Base-by-base conservation (phyloP, 2,329 filamentous ascomycete species). In the Exophiala sp. region DNA sequence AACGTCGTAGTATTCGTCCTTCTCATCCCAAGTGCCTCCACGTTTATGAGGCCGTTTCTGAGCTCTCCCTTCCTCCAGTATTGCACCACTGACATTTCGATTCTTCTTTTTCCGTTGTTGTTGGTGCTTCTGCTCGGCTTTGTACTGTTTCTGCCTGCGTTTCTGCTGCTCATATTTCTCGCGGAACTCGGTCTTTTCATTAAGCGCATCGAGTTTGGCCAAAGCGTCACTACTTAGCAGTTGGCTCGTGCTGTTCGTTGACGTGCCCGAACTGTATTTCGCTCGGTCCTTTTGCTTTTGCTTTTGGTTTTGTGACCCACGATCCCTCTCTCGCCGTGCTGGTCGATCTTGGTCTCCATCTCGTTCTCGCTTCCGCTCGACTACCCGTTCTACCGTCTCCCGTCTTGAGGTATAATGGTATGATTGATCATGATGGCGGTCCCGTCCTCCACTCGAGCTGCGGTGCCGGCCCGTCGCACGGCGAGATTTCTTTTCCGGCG, bases 81-180 rank as follows among this genome's bases (percentile, higher is more conserved):
- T 68, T 0, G 82, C 81, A 16, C 83, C 84, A 55, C 84, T 88
- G 16, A 85, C 82, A n/a, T 86, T 73, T 53, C 85, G 72, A 49
- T 74, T 75, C 62, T 80, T 79, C 34, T 55, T 76, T 43, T 69
- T 71, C 34, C 68, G 64, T 9, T 69, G 5, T 10, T 27, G 24
- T 10, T 27, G 24, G 6, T 27, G 24, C 10, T 27, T 27, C 24
- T 27, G 64, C 38, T 63, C 60, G 24, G 67, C 56, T 21, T 61
- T 58, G 52, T 62, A 58, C 21, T 58, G 65, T 59, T 60, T 68
- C 64, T 66, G 67, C 41, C 63, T 62, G 49, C 61, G 62, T 43
- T 66, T 65, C 51, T 61, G 63, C 48, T 70, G 64, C 54, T 70
- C 65, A 57, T 73, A 65, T 56, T 69, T 63, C 57, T 73, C 63